phyloP scores from a whole-genome alignment of 176 grass and related monocot species.

The Tuctoria greenei region DNA sequence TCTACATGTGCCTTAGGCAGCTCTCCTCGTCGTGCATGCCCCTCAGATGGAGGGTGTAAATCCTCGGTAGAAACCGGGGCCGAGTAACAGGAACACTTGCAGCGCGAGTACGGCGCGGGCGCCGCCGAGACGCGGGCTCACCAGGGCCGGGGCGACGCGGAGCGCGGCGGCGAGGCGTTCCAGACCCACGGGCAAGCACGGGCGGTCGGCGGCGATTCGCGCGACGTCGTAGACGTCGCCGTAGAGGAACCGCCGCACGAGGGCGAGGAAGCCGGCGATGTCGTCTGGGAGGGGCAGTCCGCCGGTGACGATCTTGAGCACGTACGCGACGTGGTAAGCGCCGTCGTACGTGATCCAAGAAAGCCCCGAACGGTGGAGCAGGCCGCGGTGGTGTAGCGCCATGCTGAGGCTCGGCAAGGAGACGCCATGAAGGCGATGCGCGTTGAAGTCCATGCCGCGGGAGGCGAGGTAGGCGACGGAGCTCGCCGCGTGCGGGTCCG shows the following conservation, averaged over 20 bases:
- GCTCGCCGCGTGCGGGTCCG: neutral
- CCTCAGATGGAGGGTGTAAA: neutral
- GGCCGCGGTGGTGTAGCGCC: neutral
- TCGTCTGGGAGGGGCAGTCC: neutral
- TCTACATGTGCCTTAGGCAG: too few relatives aligned
- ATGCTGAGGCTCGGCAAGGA: neutral
- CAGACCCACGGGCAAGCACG: neutral
- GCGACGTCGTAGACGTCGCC: neutral
- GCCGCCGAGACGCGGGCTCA: neutral
- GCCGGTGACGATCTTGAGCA: neutral
- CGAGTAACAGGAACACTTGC: neutral
- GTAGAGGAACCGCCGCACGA: neutral
- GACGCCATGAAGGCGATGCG: neutral
- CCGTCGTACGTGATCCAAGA: neutral
- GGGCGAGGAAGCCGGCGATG: neutral
- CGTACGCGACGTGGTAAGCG: neutral
- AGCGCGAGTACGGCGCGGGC: neutral
- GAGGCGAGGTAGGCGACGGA: neutral
- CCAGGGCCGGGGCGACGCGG: neutral
- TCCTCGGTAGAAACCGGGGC: neutral
- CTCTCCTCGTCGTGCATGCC: too few relatives aligned
- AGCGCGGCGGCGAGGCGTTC: neutral
- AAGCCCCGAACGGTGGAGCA: neutral
- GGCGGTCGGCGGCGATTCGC: neutral
- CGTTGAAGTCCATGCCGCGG: slow-evolving; percentile 3